Base-by-base conservation (phyloP, 139 green algal species). In the Chlamydomonas sp. region DNA sequence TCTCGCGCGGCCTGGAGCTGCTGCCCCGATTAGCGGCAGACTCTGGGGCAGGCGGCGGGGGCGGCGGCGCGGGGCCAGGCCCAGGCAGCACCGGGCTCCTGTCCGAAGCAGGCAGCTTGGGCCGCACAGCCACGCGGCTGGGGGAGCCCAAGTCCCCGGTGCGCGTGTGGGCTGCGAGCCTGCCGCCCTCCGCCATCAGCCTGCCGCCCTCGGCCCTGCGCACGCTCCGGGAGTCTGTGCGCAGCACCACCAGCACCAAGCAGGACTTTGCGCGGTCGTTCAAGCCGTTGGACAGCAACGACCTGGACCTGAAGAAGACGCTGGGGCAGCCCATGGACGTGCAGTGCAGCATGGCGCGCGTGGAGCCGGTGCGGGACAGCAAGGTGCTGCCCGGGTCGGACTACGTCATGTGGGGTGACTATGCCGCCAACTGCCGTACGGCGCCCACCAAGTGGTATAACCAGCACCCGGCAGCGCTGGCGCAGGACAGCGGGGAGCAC, bases 261-360 rank as follows among this genome's bases (percentile, higher is more conserved):
- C 89, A 79, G 4, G 85, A 83, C 18, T 92, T 92, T 67, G 49
- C 8, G n/a, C 61, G 59, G 0, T 15, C 2, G 3, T 75, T 84
- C 67, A n/a, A n/a, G 67, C 84, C 89, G 73, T 80, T 92, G 2
- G 77, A 85, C 16, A 75, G 67, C 0, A 59, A 80, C 17, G 89
- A 90, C 49, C 58, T 85, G 17, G 89, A 90, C 61, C 62, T 88
- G 6, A 92, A 92, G 74, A 80, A 81, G 75, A 88, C 85, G 31
- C 85, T 92, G 31, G 89, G 89, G 1, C 12, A 85, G 89, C 79
- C 79, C 58, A 63, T 90, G 79, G 89, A 92, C 75, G 78, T 92
- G 74, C 8, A 17, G 5, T 62, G 57, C 6, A 79, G 67, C 80
- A 59, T 92, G 64, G 58, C 67, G 57, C 74, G 89, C 0, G 80